Conservation (phyloP, 257 asterid genomes). For the Thymus quinquecostatus region DNA sequence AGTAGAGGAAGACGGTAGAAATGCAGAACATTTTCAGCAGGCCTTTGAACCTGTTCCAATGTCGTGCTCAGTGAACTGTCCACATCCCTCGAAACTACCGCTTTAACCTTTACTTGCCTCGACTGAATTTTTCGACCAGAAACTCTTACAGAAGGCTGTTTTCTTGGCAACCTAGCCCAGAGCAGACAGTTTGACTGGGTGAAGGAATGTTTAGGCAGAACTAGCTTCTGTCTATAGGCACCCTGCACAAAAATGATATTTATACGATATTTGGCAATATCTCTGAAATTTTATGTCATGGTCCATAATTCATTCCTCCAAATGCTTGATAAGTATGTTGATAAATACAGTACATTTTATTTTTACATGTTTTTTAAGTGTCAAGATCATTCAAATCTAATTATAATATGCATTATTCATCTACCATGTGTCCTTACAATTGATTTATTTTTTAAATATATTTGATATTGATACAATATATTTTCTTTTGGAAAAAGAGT, state of each 20-base stretch:
- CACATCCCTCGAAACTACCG: constrained; percentile 28
- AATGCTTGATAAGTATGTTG: too few species aligned
- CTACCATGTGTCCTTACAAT: too few species aligned
- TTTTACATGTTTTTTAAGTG: too few species aligned
- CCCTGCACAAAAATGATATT: constrained; percentile 22
- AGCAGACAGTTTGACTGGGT: constrained; percentile 29
- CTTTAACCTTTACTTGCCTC: constrained; percentile 25
- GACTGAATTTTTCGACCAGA: constrained; percentile 7
- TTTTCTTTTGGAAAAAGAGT: too few species aligned
- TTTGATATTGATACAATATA: too few species aligned
- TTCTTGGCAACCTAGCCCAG: constrained; percentile 25
- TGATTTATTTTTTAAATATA: too few species aligned
- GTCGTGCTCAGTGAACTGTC: constrained; percentile 23
- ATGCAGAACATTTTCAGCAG: constrained; percentile 55
- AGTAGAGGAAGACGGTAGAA: constrained; percentile 36
- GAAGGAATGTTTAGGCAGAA: constrained; percentile 26
- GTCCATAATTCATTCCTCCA: too few species aligned
- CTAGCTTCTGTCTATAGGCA: constrained; percentile 28
- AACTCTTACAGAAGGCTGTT: neutral
- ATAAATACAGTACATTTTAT: too few species aligned
- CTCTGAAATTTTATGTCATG: too few species aligned
- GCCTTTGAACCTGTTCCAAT: constrained; percentile 28
- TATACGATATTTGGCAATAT: too few species aligned
- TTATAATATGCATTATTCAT: too few species aligned
- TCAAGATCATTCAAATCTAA: too few species aligned